Evolutionary conservation across 2,329 filamentous ascomycete species (phyloP).

Genomic region (Arthroderma sp.): DNA sequence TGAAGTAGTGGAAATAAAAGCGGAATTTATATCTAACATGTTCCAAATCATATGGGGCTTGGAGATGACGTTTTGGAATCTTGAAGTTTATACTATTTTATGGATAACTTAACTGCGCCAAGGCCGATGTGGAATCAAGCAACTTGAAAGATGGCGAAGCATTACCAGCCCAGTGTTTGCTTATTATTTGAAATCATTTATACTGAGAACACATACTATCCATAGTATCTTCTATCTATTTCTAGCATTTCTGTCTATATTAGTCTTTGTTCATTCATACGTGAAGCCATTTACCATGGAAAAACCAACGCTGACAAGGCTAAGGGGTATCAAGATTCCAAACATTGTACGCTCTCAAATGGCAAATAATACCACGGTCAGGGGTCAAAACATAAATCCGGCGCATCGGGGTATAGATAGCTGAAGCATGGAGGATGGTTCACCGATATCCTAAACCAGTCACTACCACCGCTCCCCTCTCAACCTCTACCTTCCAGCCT

Average conservation of each 20-base stretch:
- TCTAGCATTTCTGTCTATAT: not conserved
- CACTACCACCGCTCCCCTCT: slow-evolving; percentile 59
- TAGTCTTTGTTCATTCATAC: not conserved
- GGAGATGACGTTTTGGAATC: not conserved
- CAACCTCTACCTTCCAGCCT: slow-evolving; percentile 70
- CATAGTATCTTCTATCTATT: not conserved
- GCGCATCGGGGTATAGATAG: not conserved
- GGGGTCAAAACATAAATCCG: not conserved
- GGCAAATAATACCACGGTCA: not conserved
- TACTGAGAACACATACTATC: not conserved
- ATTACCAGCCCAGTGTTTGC: not conserved
- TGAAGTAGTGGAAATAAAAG: too few relatives aligned
- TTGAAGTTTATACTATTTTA: not conserved
- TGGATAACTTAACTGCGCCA: too few relatives aligned
- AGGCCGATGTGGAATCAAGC: not conserved
- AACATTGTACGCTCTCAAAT: not conserved
- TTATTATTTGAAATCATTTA: slow-evolving; percentile 1
- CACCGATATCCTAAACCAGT: slow-evolving; percentile 41
- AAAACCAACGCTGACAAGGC: not conserved
- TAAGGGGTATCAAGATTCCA: not conserved
- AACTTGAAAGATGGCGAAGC: not conserved
- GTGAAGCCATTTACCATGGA: not conserved
- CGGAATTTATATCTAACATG: not conserved
- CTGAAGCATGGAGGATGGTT: not conserved
- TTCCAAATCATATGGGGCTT: not conserved